Evolutionary conservation across 495 filamentous ascomycete genomes (phyloP), one percentile per base, ranked within the genome.

Genomic region (Friedmanniomyces endolithicus): DNA sequence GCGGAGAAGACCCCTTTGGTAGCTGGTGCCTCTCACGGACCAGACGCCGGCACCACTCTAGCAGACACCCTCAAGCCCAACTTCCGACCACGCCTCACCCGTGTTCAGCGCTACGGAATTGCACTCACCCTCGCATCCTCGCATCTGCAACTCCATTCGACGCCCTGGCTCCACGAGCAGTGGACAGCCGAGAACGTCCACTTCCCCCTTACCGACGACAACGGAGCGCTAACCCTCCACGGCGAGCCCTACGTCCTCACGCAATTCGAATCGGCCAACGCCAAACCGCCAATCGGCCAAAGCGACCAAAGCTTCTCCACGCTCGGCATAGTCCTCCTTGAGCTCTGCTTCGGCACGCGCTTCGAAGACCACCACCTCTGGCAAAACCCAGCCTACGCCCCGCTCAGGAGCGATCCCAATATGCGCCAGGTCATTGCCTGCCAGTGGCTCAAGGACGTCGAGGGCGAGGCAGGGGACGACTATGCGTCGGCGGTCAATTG

Each of bases 101-200:
- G 43, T n/a, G 24, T 49, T 6, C 31, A 52, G 20, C 44, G 53
- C 17, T 50, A 49, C 47, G 33, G 33, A 11, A 37, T 48, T 8
- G 53, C 53, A 27, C 45, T 56, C 7, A 50, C 46, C 20, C 14
- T 56, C 25, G 53, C 46, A 8, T 49, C 46, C 9, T 56, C 53
- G 16, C 47, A 56, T 29, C 29, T 50, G 16, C 53, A 56, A 27
- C 53, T 49, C 8, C 53, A 56, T 17, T 49, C 53, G 2, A 49
- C 53, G 29, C 46, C 53, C 8, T 56, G 53, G 53, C 29, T 56
- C 6, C 24, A 48, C 2, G 12, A 14, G 14, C 14, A 27, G n/a
- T 56, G 43, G 53, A 41, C 44, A 11, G 23, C 34, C 16, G 33
- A 49, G 17, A 45, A 56, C 23, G 23, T 56, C 3, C 29, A 20